Percentiles rank a stretch among this genome's conserved stretches.
Conservation (phyloP, 768 basidiomycete genomes). For the Auricularia sp. region DNA sequence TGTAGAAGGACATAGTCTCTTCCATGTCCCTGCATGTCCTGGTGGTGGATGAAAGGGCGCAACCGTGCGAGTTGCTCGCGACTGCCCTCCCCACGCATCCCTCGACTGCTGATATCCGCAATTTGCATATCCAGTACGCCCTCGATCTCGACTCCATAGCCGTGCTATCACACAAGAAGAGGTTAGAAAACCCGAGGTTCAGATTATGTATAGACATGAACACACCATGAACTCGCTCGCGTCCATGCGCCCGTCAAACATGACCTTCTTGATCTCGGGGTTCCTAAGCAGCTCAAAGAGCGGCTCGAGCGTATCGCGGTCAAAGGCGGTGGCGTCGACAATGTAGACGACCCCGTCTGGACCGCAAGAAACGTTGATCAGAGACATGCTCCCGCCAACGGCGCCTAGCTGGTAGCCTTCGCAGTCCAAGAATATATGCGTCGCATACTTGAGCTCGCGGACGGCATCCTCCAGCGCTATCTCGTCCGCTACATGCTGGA, state of each 20-base stretch:
- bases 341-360: conserved; percentile 25
- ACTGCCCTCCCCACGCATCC: conserved; percentile 19
- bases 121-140: conserved; percentile 34
- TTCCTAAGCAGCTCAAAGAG: conserved; percentile 23
- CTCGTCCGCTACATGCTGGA: not conserved
- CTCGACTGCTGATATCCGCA: conserved; percentile 27
- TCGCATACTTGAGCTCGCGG: conserved; percentile 4
- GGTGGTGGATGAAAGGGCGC: conserved; percentile 16
- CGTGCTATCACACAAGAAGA: not conserved
- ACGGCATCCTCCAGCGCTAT: conserved; percentile 2
- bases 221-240: conserved; percentile 23
- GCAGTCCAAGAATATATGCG: conserved; percentile 28
- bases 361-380: conserved; percentile 27
- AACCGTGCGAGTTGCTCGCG: conserved; percentile 20
- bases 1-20: conserved; percentile 24
- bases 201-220: not conserved
- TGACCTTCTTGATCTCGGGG: conserved; percentile 25
- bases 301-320: conserved; percentile 12
- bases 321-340: conserved; percentile 25
- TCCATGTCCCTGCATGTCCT: conserved; percentile 17
- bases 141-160: conserved; percentile 21
- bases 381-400: conserved; percentile 23
- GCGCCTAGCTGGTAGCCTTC: conserved; percentile 29
- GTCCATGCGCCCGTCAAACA: conserved; percentile 36
- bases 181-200: not conserved